Evolutionary conservation across 2,329 filamentous ascomycete genomes (phyloP).

Genomic region (Pseudogymnoascus sp.): DNA sequence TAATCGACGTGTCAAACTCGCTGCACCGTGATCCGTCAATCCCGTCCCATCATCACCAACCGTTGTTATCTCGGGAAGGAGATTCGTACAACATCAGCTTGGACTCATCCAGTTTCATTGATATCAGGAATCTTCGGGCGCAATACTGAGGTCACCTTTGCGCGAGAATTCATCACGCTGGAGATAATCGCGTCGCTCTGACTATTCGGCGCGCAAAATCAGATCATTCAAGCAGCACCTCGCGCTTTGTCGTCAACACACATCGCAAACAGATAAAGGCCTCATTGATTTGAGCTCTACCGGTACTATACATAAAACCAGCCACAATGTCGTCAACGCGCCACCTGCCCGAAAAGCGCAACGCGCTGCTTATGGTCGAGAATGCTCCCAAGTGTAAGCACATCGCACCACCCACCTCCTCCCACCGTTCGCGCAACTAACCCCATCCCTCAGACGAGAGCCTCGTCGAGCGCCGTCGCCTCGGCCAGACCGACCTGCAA

Average conservation of each 20-base stretch:
- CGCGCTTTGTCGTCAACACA: not conserved
- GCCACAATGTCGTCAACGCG: slow-evolving; percentile 3
- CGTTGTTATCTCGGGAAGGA: not conserved
- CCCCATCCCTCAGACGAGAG: slow-evolving; percentile 2
- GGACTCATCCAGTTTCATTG: not conserved
- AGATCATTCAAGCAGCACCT: not conserved
- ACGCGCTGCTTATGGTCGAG: slow-evolving; percentile 9
- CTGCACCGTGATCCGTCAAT: not conserved
- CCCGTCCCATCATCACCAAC: not conserved
- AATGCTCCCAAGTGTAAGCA: slow-evolving; percentile 10
- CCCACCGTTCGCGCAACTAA: slow-evolving; percentile 1
- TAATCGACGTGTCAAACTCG: slow-evolving; percentile 5
- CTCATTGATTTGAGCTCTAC: not conserved
- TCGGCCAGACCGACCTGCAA: slow-evolving; percentile 86
- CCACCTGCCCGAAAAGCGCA: slow-evolving; percentile 5
- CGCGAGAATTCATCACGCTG: not conserved
- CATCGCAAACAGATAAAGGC: not conserved
- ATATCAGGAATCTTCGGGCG: not conserved
- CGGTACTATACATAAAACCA: not conserved
- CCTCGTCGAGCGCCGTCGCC: slow-evolving; percentile 72
- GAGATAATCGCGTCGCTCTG: not conserved
- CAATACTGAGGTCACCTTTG: not conserved
- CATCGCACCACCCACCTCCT: not conserved
- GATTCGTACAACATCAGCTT: not conserved
- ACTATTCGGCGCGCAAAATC: not conserved